phyloP scores from a whole-genome alignment of 257 asterid genomes.

The Coffea eugenioides region DNA sequence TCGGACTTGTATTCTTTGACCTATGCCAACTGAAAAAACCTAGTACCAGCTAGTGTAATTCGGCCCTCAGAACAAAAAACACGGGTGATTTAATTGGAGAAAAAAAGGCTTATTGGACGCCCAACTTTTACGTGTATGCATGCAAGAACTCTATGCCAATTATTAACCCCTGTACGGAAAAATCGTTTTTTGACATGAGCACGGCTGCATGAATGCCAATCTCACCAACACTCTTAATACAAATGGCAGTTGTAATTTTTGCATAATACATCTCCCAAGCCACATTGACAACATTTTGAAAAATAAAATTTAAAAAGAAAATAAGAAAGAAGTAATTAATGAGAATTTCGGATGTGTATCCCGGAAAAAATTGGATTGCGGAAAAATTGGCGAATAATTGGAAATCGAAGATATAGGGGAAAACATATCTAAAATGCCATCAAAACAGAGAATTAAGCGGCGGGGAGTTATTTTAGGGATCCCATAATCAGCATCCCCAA shows the following conservation, averaged over 20 bases:
- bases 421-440: conserved; percentile 18
- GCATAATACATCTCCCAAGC: no score
- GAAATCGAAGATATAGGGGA: conserved; percentile 10
- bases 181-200: no score
- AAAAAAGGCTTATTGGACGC: neutral
- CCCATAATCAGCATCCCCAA: conserved; percentile 38
- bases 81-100: neutral
- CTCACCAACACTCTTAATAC: neutral
- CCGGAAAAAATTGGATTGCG: neutral
- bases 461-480: conserved; percentile 41
- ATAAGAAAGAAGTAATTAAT: neutral
- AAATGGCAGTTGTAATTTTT: neutral
- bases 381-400: conserved; percentile 17
- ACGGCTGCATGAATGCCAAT: neutral
- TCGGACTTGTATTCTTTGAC: neutral
- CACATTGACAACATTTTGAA: neutral
- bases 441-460: neutral
- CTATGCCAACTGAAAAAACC: neutral
- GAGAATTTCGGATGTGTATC: neutral
- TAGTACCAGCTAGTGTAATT: neutral
- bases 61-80: neutral
- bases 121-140: neutral
- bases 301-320: neutral
- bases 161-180: neutral
- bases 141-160: neutral